A percentile compares a stretch with the other conserved stretches of the same genome.
phyloP scores from a whole-genome alignment of 2,329 filamentous ascomycete genomes.

The Ilyonectria mors-panacis region DNA sequence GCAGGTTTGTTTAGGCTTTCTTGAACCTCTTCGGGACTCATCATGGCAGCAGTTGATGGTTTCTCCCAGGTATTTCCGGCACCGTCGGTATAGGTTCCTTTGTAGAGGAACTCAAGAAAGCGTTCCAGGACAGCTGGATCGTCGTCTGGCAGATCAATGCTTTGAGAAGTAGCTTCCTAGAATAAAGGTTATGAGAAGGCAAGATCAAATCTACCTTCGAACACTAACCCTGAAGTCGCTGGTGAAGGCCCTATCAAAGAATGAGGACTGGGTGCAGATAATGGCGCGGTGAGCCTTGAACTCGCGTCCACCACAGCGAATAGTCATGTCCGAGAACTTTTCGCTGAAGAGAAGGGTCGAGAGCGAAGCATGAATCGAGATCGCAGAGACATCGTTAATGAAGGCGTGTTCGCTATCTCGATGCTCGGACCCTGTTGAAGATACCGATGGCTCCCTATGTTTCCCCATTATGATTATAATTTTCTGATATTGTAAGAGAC shows the following conservation, averaged over 20 bases:
- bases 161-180: conserved; percentile 36
- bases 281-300: conserved; percentile 54
- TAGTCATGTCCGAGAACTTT: conserved; percentile 52
- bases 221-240: conserved; percentile 47
- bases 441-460: neutral
- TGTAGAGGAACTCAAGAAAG: conserved; percentile 53
- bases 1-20: conserved; percentile 19
- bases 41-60: neutral
- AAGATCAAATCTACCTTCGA: neutral
- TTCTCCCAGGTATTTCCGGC: neutral
- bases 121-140: conserved; percentile 44
- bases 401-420: neutral
- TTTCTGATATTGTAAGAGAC: no score
- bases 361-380: neutral
- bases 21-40: conserved; percentile 22
- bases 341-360: conserved; percentile 15
- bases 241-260: conserved; percentile 48
- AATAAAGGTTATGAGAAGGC: neutral
- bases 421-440: neutral
- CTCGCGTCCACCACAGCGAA: conserved; percentile 47
- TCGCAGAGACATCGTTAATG: conserved; percentile 16
- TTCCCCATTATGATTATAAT: no score
- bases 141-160: conserved; percentile 49
- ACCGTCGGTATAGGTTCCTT: conserved; percentile 36
- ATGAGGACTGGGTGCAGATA: conserved; percentile 54